Conservation (phyloP, 192 early-diverging fungal species). For the Entomortierella chlamydospora region DNA sequence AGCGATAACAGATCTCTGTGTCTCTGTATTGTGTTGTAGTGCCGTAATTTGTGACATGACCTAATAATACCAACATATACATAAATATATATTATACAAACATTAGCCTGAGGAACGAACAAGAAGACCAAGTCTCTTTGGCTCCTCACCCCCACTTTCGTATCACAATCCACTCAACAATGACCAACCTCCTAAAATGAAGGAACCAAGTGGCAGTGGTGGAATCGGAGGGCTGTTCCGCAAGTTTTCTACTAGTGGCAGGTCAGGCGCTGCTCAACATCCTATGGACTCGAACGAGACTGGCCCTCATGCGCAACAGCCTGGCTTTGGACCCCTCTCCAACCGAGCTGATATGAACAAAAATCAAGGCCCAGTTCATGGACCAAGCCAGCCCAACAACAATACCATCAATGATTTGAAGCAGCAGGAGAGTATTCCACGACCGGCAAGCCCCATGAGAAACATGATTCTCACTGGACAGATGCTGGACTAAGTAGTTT, state of each 20-base stretch:
- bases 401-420: conserved; percentile 9
- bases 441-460: conserved; percentile 39
- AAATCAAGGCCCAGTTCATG: neutral
- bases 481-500: conserved; percentile 47
- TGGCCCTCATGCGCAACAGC: no score
- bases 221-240: conserved; percentile 42
- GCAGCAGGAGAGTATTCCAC: conserved; percentile 10
- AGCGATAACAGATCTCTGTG: no score
- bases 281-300: conserved; percentile 23
- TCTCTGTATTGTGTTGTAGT: no score
- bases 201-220: neutral
- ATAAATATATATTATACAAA: no score
- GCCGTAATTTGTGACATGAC: neutral
- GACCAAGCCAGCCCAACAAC: neutral
- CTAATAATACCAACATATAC: no score
- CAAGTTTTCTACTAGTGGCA: conserved; percentile 14
- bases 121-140: conserved; percentile 1
- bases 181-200: neutral
- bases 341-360: neutral
- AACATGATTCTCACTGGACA: conserved; percentile 51
- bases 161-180: neutral
- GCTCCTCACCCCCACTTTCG: conserved; percentile 11
- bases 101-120: neutral
- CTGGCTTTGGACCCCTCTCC: no score
- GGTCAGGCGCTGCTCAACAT: neutral